Base-by-base conservation (phyloP, 371 early-diverging fungal genomes). In the Syncephalastrum sp. region DNA sequence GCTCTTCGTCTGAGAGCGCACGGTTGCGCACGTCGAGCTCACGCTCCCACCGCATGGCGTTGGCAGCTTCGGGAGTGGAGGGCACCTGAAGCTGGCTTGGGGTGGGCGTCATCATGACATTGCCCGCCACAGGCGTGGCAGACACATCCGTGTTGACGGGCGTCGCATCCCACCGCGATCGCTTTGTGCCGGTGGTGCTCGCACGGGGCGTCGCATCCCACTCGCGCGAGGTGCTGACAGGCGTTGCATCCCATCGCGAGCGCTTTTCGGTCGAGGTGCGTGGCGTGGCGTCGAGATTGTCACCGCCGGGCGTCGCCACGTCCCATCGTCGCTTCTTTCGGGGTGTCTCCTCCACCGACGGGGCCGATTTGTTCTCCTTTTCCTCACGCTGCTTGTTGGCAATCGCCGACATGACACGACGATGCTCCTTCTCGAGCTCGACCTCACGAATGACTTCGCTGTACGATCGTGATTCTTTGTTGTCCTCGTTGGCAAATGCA, bases 21-120 rank as follows among this genome's bases (percentile, higher is more conserved):
- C 85, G 70, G 69, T 97, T 97, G 47, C 98, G 90, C 24, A 79
- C 70, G 58, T 95, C 97, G 51, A 94, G 75, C 62, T 92, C 96
- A 47, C 86, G 81, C 59, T 93, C 91, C 89, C 89, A 92, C 45
- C 91, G 87, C 66, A 85, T 66, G 3, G 86, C 85, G 54, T 77
- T 87, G 49, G 80, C 68, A 3, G 89, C 91, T 53, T 92, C 91
- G 6, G 94, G 93, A 3, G 94, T 93, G 85, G 91, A 87, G 12
- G 86, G 88, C 4, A 87, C 82, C n/a, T 63, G 59, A 23, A 63
- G 33, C 53, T 76, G 74, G 16, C 82, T 77, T 4, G 87, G 85
- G 5, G 83, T 84, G 10, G 92, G 92, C n/a, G 92, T 92, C 66
- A 86, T 77, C 81, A 91, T 77, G 10, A 86, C 91, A 48, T 82